Percentiles rank a stretch among this genome's conserved stretches.
Evolutionary conservation across 2,329 filamentous ascomycete species (phyloP).

Genomic region (Verticillium dahliae): DNA sequence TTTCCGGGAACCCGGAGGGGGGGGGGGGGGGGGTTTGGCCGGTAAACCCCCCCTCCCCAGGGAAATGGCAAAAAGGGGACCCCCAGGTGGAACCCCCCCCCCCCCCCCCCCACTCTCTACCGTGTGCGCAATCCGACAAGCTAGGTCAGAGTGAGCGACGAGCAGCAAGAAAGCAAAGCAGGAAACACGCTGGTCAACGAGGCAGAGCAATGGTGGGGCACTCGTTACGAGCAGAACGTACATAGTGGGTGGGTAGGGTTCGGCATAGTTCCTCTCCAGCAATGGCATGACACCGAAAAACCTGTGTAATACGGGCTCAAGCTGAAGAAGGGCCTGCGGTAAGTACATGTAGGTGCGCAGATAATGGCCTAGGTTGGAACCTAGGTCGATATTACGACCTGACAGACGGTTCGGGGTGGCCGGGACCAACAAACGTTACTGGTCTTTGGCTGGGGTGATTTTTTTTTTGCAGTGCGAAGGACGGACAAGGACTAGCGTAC

Average conservation of each 20-base stretch:
- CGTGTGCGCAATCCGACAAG: not conserved
- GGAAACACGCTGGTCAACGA: not conserved
- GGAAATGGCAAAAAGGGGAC: not conserved
- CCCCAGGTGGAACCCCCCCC: not conserved
- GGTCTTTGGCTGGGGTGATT: not conserved
- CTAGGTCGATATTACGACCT: not conserved
- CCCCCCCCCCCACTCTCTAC: not conserved
- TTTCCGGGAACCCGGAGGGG: not conserved
- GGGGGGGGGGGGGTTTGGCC: not conserved
- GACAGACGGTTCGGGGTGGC: not conserved
- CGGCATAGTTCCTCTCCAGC: not conserved
- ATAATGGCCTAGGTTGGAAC: too few relatives aligned
- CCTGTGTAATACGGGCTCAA: too few relatives aligned
- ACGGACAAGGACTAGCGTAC: not conserved
- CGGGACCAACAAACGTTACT: not conserved
- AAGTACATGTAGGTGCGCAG: too few relatives aligned
- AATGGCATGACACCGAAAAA: too few relatives aligned
- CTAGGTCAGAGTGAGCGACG: not conserved
- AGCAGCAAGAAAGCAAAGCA: not conserved
- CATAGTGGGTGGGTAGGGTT: not conserved
- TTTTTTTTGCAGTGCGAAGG: not conserved
- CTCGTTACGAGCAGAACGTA: not conserved
- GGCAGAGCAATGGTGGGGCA: not conserved
- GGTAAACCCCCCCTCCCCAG: not conserved
- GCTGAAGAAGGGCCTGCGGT: too few relatives aligned